These are phyloP conservation scores for Mycena epipterygia DNA, from an alignment of 768 basidiomycete species.

Conservation along the genomic window DNA sequence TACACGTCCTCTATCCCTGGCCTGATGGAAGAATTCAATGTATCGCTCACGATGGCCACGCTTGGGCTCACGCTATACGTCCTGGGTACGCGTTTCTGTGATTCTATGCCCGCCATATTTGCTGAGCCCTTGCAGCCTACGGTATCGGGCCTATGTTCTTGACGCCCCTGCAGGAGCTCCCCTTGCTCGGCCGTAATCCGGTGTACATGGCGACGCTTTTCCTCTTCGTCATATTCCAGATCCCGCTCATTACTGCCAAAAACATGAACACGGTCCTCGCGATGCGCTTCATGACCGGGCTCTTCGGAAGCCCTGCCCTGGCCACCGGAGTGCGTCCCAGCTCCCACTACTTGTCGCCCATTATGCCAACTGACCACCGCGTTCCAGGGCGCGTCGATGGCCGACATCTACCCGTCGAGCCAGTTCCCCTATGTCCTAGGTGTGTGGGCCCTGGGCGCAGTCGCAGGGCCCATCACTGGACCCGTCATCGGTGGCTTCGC, in stretches of 20 bases:
- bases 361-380: background rate
- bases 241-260: slow-evolving; percentile 47
- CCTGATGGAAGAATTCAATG: slow-evolving; percentile 43
- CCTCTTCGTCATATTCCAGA: slow-evolving; percentile 48
- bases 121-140: slow-evolving; percentile 24
- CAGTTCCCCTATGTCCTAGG: slow-evolving; percentile 28
- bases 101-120: background rate
- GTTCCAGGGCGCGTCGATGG: slow-evolving; percentile 25
- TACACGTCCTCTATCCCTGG: slow-evolving; percentile 43
- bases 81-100: slow-evolving; percentile 36
- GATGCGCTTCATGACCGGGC: slow-evolving; percentile 51
- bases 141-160: slow-evolving; percentile 44
- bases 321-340: slow-evolving; percentile 41
- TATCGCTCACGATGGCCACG: slow-evolving; percentile 43
- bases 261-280: slow-evolving; percentile 49
- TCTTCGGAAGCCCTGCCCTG: slow-evolving; percentile 49
- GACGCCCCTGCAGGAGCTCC: slow-evolving; percentile 48
- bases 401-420: slow-evolving; percentile 20
- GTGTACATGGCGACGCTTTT: slow-evolving; percentile 48
- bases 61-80: slow-evolving; percentile 46
- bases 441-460: slow-evolving; percentile 34
- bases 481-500: slow-evolving; percentile 51
- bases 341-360: background rate
- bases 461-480: slow-evolving; percentile 43
- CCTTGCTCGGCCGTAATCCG: slow-evolving; percentile 47